phyloP scores from a whole-genome alignment of 345 rosid genomes.

The Hibiscus tridactylites region DNA sequence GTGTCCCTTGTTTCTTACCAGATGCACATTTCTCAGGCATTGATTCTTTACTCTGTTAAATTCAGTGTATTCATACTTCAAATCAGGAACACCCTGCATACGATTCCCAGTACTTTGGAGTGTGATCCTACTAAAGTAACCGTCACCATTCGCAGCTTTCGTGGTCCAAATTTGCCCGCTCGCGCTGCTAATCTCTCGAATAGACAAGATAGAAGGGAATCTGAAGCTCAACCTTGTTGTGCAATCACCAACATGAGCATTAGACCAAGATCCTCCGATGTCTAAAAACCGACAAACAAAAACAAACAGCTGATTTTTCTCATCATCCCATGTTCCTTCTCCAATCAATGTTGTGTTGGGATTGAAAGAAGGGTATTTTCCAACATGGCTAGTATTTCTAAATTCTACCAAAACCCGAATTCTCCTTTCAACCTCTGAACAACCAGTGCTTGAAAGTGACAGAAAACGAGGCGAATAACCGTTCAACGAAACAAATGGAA shows the following conservation, averaged over 20 bases:
- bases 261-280: conserved; percentile 20
- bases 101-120: conserved; percentile 7
- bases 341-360: conserved; percentile 26
- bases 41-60: conserved; percentile 16
- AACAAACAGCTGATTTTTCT: conserved; percentile 23
- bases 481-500: conserved; percentile 10
- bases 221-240: conserved; percentile 25
- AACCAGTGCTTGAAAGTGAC: not conserved
- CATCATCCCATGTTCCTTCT: conserved; percentile 44
- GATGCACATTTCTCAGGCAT: conserved; percentile 19
- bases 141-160: conserved; percentile 16
- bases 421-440: conserved; percentile 17
- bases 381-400: not conserved
- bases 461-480: conserved; percentile 19
- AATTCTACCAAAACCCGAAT: conserved; percentile 17
- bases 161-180: conserved; percentile 31
- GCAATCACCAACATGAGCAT: conserved; percentile 37
- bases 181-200: conserved; percentile 16
- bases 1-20: conserved; percentile 10
- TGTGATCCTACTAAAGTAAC: conserved; percentile 24
- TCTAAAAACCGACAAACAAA: conserved; percentile 27
- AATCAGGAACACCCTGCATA: not conserved
- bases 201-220: conserved; percentile 26
- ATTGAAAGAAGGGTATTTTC: conserved; percentile 6
- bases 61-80: conserved; percentile 34